phyloP scores from a whole-genome alignment of 805 yeast genomes.

The Scheffersomyces coipomensis region DNA sequence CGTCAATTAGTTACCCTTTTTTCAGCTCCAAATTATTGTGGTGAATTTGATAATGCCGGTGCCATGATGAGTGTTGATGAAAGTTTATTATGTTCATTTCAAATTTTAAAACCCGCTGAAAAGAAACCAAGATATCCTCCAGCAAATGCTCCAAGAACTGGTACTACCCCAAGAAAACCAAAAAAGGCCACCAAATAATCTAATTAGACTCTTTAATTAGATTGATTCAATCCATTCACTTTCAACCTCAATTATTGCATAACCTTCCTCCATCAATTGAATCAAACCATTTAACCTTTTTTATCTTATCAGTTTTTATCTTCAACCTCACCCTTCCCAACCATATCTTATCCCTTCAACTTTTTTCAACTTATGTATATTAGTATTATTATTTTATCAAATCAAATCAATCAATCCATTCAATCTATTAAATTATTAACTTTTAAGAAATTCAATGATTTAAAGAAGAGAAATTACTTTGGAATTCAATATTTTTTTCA shows the following conservation, averaged over 20 bases:
- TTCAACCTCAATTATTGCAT: neutral
- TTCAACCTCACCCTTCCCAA: neutral
- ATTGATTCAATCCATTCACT: too few species aligned
- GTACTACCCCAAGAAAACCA: slow-evolving; percentile 11
- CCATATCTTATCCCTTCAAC: neutral
- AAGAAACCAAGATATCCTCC: slow-evolving; percentile 74
- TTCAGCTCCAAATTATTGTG: slow-evolving; percentile 98
- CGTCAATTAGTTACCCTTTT: slow-evolving; percentile 94
- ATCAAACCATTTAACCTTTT: neutral
- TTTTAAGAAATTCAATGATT: too few species aligned
- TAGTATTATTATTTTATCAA: too few species aligned
- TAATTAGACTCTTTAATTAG: slow-evolving; percentile 1
- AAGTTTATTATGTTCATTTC: slow-evolving; percentile 92
- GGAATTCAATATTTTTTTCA: too few species aligned
- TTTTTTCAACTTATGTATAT: too few species aligned
- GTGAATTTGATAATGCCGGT: slow-evolving; percentile 98
- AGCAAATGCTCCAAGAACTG: slow-evolving; percentile 16
- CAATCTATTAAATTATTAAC: too few species aligned
- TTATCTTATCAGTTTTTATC: neutral
- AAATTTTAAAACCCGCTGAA: slow-evolving; percentile 96
- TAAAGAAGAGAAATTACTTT: too few species aligned
- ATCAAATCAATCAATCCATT: too few species aligned
- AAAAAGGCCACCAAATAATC: slow-evolving; percentile 9
- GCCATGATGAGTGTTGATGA: slow-evolving; percentile 99
- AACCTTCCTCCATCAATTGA: neutral